phyloP scores from a whole-genome alignment of 2,329 filamentous ascomycete genomes.

The Aspergillus eucalypticola region DNA sequence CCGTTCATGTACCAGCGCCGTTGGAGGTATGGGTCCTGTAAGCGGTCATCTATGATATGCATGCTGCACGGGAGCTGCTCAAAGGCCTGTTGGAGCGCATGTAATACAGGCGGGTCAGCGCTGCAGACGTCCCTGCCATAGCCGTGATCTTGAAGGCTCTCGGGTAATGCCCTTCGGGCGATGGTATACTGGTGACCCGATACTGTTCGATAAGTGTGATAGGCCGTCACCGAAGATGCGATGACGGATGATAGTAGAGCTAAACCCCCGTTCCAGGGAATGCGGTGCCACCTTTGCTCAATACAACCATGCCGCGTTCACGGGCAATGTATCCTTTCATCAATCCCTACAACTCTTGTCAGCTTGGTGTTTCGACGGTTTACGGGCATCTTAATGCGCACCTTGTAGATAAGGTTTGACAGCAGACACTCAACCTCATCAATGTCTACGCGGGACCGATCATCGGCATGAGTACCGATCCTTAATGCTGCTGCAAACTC shows the following conservation, averaged over 20 bases:
- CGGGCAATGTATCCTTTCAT: constrained; percentile 99
- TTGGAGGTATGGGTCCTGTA: not conserved
- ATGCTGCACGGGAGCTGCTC: not conserved
- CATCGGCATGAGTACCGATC: constrained; percentile 59
- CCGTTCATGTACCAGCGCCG: not conserved
- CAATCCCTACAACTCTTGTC: constrained; percentile 62
- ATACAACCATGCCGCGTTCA: constrained; percentile 82
- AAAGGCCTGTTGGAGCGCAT: not conserved
- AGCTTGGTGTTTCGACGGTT: constrained; percentile 5
- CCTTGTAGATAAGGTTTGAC: constrained; percentile 98
- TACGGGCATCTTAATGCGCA: constrained; percentile 46
- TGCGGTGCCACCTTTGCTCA: constrained; percentile 81
- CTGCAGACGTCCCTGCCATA: not conserved
- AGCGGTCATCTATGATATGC: not conserved
- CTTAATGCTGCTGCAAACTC: constrained; percentile 86
- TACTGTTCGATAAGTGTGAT: not conserved
- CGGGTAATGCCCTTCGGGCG: not conserved
- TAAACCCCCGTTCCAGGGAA: constrained; percentile 85
- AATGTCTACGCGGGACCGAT: constrained; percentile 65
- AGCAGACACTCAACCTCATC: constrained; percentile 96
- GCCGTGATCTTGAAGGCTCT: not conserved
- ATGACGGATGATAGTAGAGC: constrained; percentile 6
- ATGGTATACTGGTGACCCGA: not conserved
- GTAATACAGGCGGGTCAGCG: not conserved
- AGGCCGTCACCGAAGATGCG: not conserved